Evolutionary conservation across 129 eudicot species (phyloP).

Genomic region (Pulicaria dysenterica): DNA sequence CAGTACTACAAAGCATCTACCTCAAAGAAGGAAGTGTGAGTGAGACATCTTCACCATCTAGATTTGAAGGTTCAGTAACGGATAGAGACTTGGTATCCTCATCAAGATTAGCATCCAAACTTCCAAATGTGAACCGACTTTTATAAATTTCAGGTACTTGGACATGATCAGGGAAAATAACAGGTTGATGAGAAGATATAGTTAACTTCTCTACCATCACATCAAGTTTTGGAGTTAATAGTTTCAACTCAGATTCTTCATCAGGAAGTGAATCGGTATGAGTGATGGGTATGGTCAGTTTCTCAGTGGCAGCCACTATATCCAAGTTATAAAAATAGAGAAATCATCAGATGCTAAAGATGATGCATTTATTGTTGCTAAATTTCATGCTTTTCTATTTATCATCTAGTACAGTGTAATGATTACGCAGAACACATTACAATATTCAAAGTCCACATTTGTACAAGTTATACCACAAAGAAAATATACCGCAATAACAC

Average conservation of each 20-base stretch:
- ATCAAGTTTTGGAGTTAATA: constrained; percentile 46
- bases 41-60: constrained; percentile 32
- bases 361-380: background rate
- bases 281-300: constrained; percentile 14
- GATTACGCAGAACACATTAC: too few relatives aligned
- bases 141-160: constrained; percentile 59
- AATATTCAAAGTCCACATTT: too few relatives aligned
- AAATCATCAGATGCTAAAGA: constrained; percentile 13
- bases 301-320: constrained; percentile 32
- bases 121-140: constrained; percentile 65
- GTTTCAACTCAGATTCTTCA: constrained; percentile 38
- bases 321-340: background rate
- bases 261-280: constrained; percentile 18
- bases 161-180: constrained; percentile 69
- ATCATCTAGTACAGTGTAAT: too few relatives aligned
- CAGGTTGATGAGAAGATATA: constrained; percentile 44
- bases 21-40: constrained; percentile 35
- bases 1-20: constrained; percentile 24
- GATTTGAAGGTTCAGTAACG: constrained; percentile 25
- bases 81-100: constrained; percentile 30
- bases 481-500: too few relatives aligned
- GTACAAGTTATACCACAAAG: too few relatives aligned
- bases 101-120: constrained; percentile 47
- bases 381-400: background rate
- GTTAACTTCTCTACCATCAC: constrained; percentile 44